phyloP scores from a whole-genome alignment of 768 basidiomycete genomes.

The Strobilomyces echinocephalus region DNA sequence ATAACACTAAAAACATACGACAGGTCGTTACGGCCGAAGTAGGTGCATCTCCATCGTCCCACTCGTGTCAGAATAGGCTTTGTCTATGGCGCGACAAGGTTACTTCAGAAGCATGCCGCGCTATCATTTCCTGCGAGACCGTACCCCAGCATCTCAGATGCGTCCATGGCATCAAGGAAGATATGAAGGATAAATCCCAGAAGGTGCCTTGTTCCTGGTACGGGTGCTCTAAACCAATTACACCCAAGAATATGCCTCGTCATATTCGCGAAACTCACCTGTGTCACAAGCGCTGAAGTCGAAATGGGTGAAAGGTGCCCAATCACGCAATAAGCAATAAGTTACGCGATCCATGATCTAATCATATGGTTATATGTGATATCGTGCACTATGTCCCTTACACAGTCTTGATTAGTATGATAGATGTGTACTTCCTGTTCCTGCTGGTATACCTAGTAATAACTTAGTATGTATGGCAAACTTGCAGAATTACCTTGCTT shows the following conservation, averaged over 20 bases:
- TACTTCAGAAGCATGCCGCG: not conserved
- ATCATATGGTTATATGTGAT: too few species aligned
- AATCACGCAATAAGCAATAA: too few species aligned
- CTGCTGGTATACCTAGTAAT: too few species aligned
- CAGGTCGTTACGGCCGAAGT: not conserved
- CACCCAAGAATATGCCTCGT: slow-evolving; percentile 1
- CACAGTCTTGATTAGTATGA: too few species aligned
- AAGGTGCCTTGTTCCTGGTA: not conserved
- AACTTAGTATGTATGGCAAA: too few species aligned
- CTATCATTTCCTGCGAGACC: not conserved
- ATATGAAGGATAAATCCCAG: fast-evolving
- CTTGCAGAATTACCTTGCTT: too few species aligned
- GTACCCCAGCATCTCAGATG: not conserved
- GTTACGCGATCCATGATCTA: too few species aligned
- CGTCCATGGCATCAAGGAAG: not conserved
- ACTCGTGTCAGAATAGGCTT: not conserved
- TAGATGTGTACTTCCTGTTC: too few species aligned
- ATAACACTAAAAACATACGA: not conserved
- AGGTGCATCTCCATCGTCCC: not conserved
- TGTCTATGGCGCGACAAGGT: not conserved
- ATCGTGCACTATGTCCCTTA: too few species aligned
- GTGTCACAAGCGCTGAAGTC: not conserved
- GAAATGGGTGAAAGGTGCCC: too few species aligned
- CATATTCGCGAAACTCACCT: slow-evolving; percentile 1
- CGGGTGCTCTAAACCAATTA: fast-evolving